Evolutionary conservation across 78 protist species (phyloP), one percentile per base, ranked within the genome.

Genomic region (Bodo saltans): DNA sequence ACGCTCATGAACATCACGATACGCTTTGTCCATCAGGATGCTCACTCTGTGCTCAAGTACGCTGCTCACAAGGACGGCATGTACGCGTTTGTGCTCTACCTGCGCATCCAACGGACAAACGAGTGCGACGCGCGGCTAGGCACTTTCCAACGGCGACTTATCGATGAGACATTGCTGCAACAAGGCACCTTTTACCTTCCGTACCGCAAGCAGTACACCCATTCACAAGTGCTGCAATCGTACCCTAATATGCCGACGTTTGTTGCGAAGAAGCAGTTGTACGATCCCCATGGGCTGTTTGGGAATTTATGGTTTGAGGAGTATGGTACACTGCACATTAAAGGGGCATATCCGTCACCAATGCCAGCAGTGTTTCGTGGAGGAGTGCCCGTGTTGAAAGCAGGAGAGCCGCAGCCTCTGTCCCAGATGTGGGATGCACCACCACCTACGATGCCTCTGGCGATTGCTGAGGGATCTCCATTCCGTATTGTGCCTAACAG

Each of bases 111-210:
- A 1, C 68, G 86, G 30, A 72, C 90, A 0, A 25, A 0, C 40
- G 86, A 30, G 41, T 85, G 47, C 41, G 90, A 87, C 27, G 52
- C 37, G 0, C 47, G 52, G 33, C 74, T 87, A 29, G 42, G 23
- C 4, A 12, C n/a, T 0, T 33, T 74, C 68, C 90, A 87, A 21
- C 34, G 32, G 37, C 42, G 47, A 21, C 42, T 87, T n/a, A 23
- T 17, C 0, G 69, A 27, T 29, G 68, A 47, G 39, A 80, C 83
- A 0, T 67, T 83, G 23, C 26, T 32, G n/a, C 85, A 78, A 30
- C 79, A 84, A 2, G 90, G 90, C 47, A 74, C 85, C 28, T 88
- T 88, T 41, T 88, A 88, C 71, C 84, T 88, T 30, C 90, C 90
- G 3, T 88, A 88, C 42, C 30, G 90, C 47, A 86, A 88, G 32